Evolutionary conservation across 2,329 filamentous ascomycete species (phyloP), one percentile per base, ranked within the genome.

Genomic region (Dothideomycetes sp.): DNA sequence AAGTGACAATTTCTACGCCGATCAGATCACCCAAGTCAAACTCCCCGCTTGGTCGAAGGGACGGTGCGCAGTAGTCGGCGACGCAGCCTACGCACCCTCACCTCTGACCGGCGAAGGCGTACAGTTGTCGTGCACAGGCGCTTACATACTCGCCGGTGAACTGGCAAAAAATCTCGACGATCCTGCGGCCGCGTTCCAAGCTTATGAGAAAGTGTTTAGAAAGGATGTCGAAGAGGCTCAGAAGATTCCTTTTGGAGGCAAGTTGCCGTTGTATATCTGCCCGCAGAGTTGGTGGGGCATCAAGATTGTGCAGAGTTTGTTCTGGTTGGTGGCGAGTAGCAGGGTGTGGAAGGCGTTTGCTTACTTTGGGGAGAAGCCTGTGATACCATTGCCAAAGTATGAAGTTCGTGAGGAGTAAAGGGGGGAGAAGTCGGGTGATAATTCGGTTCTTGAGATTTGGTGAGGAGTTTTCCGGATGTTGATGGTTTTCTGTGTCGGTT

Each of bases 1-100:
- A 1, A 51, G 59, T 0, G 49, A 63, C 0, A 62, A 70, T 41
- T 70, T 68, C 47, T 71, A 70, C 49, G 63, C 61, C 44, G 58
- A 65, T 20, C 57, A 63, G 13, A 50, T 63, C n/a, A 60, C 55
- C 5, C 59, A 64, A 33, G 55, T 66, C 31, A 59, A 57, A 32
- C 54, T 65, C 46, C 46, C 55, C 2, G 37, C 47, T 2, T 64
- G 59, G 57, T 53, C 51, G 1, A 51, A 54, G 13, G 58, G 59
- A 6, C 53, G 58, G n/a, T 49, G 57, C 5, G 60, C 43, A 5
- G 47, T 65, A 4, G 43, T 64, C 2, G 63, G 62, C 5, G 63
- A 67, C 45, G 60, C 63, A 2, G 63, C 52, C 2, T 61, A 58
- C 42, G 60, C 56, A 31, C 63, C 64, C 0, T 56, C 55, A 12